phyloP scores from a whole-genome alignment of 495 filamentous ascomycete species.

The Podospora conica region DNA sequence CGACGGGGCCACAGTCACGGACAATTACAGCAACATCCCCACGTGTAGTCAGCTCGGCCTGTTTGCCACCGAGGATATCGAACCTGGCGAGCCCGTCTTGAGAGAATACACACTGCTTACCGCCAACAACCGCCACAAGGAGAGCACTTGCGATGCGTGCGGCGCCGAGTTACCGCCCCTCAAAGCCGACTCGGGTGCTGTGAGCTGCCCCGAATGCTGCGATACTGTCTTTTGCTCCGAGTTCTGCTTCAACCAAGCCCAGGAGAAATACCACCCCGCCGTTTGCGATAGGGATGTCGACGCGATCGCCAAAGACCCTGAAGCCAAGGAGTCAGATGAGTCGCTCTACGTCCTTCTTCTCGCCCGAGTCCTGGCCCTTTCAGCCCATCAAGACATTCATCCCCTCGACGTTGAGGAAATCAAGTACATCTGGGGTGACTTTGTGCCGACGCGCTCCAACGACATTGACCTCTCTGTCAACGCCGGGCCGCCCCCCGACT shows the following conservation, averaged over 20 bases:
- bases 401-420: slow-evolving; percentile 78
- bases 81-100: slow-evolving; percentile 69
- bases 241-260: slow-evolving; percentile 64
- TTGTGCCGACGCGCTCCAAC: slow-evolving; percentile 42
- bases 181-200: slow-evolving; percentile 36
- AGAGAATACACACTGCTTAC: slow-evolving; percentile 74
- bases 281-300: slow-evolving; percentile 82
- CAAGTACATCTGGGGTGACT: slow-evolving; percentile 93
- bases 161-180: slow-evolving; percentile 66
- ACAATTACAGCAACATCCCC: slow-evolving; percentile 42
- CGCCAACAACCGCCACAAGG: slow-evolving; percentile 73
- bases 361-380: slow-evolving; percentile 75
- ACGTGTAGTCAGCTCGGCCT: slow-evolving; percentile 73
- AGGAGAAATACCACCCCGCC: slow-evolving; percentile 71
- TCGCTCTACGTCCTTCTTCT: slow-evolving; percentile 75
- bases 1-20: slow-evolving; percentile 36
- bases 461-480: slow-evolving; percentile 44
- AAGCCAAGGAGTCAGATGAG: slow-evolving; percentile 62
- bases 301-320: slow-evolving; percentile 71
- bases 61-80: slow-evolving; percentile 78
- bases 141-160: slow-evolving; percentile 79
- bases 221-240: slow-evolving; percentile 83
- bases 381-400: slow-evolving; percentile 72
- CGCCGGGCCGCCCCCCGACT: slow-evolving; percentile 49
- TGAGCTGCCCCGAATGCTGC: slow-evolving; percentile 67